phyloP scores from a whole-genome alignment of 257 asterid species.

The Lycium ferocissimum region DNA sequence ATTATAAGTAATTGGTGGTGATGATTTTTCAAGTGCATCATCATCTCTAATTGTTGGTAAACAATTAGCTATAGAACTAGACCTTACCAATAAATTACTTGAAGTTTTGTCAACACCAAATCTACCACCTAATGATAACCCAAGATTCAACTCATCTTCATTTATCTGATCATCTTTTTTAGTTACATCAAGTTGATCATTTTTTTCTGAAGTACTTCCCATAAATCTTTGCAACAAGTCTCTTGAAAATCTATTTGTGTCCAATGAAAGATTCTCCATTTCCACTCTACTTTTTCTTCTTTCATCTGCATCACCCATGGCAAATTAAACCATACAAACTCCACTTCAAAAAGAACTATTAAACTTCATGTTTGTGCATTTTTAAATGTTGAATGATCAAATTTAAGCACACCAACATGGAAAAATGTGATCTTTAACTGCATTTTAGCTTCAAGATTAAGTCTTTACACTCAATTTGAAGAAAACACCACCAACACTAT shows the following conservation, averaged over 20 bases:
- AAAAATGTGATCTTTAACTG: constrained; percentile 46
- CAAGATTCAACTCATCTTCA: constrained; percentile 82
- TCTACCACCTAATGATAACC: constrained; percentile 89
- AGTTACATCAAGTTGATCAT: constrained; percentile 32
- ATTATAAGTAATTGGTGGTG: constrained; percentile 42
- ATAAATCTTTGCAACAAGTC: constrained; percentile 78
- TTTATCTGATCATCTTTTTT: constrained; percentile 35
- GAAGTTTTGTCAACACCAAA: constrained; percentile 86
- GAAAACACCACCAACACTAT: background rate
- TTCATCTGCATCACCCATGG: constrained; percentile 61
- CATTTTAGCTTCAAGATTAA: constrained; percentile 53
- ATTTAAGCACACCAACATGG: constrained; percentile 45
- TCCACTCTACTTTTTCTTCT: constrained; percentile 48
- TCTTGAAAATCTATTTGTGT: constrained; percentile 61
- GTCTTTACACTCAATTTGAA: constrained; percentile 25
- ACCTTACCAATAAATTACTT: constrained; percentile 55
- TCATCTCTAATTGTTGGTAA: constrained; percentile 73
- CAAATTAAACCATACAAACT: constrained; percentile 29
- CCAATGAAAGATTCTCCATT: constrained; percentile 70
- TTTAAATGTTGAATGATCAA: constrained; percentile 46
- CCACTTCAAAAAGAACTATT: constrained; percentile 3
- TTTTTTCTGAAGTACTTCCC: constrained; percentile 46
- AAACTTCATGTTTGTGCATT: constrained; percentile 44
- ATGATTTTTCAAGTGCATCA: constrained; percentile 44
- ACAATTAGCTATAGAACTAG: constrained; percentile 80